phyloP scores from a whole-genome alignment of 2,329 filamentous ascomycete genomes.

The Hymenoscyphus fraxineus region DNA sequence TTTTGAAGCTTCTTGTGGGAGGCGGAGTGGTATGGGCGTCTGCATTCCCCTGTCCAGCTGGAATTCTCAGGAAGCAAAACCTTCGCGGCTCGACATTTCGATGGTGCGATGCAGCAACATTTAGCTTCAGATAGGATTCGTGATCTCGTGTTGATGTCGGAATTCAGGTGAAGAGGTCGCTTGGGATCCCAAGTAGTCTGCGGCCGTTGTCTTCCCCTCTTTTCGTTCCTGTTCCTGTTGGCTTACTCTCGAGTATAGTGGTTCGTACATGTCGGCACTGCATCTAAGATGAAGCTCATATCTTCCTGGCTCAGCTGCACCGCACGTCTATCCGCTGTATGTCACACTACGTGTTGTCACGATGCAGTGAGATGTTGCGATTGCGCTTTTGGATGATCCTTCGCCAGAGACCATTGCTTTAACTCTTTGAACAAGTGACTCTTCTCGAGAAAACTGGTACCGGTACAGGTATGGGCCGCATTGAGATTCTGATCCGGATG shows the following conservation, averaged over 20 bases:
- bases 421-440: background rate
- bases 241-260: background rate
- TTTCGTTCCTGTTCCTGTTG: background rate
- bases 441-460: background rate
- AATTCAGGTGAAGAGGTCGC: background rate
- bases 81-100: background rate
- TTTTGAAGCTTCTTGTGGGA: slow-evolving; percentile 3
- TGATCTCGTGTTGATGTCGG: background rate
- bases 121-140: background rate
- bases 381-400: background rate
- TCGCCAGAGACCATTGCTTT: background rate
- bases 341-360: background rate
- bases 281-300: background rate
- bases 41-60: slow-evolving; percentile 9
- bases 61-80: background rate
- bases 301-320: background rate
- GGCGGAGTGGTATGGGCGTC: slow-evolving; percentile 7
- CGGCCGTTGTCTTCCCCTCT: background rate
- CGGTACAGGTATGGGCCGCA: background rate
- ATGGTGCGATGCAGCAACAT: background rate
- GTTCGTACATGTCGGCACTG: slow-evolving; percentile 1
- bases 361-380: background rate
- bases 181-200: background rate
- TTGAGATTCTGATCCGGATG: background rate
- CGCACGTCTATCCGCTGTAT: background rate